Evolutionary conservation across 2,329 filamentous ascomycete species (phyloP).

Genomic region (Chaetomiaceae sp.): DNA sequence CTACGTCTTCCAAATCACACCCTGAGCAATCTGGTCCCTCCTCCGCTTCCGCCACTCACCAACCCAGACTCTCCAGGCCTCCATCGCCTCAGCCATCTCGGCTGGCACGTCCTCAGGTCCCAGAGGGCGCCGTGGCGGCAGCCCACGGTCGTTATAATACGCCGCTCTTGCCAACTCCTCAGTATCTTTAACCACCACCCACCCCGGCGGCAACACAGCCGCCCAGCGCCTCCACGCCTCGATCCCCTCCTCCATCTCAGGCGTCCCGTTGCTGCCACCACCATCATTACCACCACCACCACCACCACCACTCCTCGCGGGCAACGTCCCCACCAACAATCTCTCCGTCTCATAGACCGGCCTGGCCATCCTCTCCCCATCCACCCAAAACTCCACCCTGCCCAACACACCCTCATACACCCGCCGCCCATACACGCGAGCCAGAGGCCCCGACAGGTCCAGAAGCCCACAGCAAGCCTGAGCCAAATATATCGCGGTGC

Average conservation of each 20-base stretch:
- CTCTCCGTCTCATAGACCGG: neutral
- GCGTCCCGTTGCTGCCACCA: no score
- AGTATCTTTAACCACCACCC: no score
- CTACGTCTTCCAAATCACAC: neutral
- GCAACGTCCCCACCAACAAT: neutral
- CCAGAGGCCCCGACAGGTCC: neutral
- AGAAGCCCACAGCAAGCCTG: neutral
- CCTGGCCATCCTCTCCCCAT: neutral
- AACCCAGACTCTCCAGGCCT: neutral
- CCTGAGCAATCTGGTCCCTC: neutral
- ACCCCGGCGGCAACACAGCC: no score
- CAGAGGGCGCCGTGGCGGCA: no score
- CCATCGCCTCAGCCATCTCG: neutral
- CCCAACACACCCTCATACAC: neutral
- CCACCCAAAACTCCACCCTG: neutral
- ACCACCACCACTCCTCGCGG: no score
- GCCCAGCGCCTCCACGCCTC: no score
- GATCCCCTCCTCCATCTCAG: no score
- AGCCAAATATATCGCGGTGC: neutral
- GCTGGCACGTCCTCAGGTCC: no score
- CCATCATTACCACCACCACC: no score
- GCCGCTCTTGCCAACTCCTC: no score
- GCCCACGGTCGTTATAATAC: no score
- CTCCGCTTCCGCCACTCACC: no score
- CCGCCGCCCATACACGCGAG: neutral